Conservation (phyloP, 306 rosid genomes). For the Quillaja saponaria region DNA sequence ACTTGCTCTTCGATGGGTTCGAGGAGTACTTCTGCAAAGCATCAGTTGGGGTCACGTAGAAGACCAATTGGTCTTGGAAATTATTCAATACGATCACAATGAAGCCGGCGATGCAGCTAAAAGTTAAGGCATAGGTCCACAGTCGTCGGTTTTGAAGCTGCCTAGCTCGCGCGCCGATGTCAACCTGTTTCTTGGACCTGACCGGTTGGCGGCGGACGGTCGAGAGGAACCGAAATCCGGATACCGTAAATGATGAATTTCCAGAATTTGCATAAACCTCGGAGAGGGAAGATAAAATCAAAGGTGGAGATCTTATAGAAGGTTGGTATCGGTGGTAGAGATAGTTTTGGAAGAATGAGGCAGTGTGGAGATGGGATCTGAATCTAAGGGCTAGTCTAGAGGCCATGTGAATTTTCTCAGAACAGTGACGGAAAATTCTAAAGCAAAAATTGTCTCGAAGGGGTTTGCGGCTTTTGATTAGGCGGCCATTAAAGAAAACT, state of each 20-base stretch:
- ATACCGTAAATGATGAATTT: background rate
- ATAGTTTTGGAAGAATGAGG: constrained; percentile 31
- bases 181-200: constrained; percentile 54
- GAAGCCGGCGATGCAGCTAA: constrained; percentile 76
- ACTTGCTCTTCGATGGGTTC: constrained; percentile 73
- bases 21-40: constrained; percentile 54
- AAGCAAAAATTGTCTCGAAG: background rate
- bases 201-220: constrained; percentile 54
- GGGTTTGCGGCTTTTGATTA: constrained; percentile 46
- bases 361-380: constrained; percentile 52
- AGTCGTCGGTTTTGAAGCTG: constrained; percentile 87
- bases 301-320: constrained; percentile 27
- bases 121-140: constrained; percentile 76
- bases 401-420: constrained; percentile 48
- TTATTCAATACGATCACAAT: constrained; percentile 73
- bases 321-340: constrained; percentile 18
- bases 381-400: constrained; percentile 53
- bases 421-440: background rate
- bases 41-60: constrained; percentile 85
- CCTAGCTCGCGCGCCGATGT: constrained; percentile 83
- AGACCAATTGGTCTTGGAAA: constrained; percentile 74
- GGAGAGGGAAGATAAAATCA: constrained; percentile 21
- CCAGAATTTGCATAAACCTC: constrained; percentile 12
- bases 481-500: constrained; percentile 26
- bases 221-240: constrained; percentile 59